phyloP scores from a whole-genome alignment of 352 stramenopile genomes.

The Pythium aquatile region DNA sequence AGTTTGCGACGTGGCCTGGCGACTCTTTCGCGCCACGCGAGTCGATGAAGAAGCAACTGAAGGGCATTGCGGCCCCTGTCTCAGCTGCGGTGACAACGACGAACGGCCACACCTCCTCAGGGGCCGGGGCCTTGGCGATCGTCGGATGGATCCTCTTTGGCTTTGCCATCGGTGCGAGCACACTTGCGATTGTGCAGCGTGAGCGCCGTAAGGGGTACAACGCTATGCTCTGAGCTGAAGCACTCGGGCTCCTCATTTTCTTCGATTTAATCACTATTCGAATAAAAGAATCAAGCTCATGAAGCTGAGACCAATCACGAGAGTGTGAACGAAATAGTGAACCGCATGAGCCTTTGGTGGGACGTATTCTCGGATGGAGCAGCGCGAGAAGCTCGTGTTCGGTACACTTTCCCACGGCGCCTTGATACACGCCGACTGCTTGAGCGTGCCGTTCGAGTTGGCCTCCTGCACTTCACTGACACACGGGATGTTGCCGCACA shows the following conservation, averaged over 20 bases:
- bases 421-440: slow-evolving; percentile 44
- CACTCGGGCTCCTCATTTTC: neutral
- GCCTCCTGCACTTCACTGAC: slow-evolving; percentile 49
- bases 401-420: slow-evolving; percentile 43
- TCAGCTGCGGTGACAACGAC: neutral
- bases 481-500: slow-evolving; percentile 63
- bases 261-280: neutral
- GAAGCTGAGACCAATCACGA: neutral
- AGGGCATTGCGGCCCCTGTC: slow-evolving; percentile 25
- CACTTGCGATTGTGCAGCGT: slow-evolving; percentile 35
- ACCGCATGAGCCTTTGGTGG: slow-evolving; percentile 23
- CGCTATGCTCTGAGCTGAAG: slow-evolving; percentile 15
- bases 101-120: neutral
- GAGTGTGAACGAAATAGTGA: neutral
- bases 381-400: slow-evolving; percentile 57
- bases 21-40: slow-evolving; percentile 56
- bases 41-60: slow-evolving; percentile 46
- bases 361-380: slow-evolving; percentile 56
- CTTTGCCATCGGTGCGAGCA: slow-evolving; percentile 33
- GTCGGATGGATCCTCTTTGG: slow-evolving; percentile 40
- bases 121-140: slow-evolving; percentile 5
- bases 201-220: slow-evolving; percentile 41
- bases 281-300: neutral
- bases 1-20: slow-evolving; percentile 34
- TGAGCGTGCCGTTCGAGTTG: slow-evolving; percentile 30